Evolutionary conservation across 768 basidiomycete genomes (phyloP), one percentile per base, ranked within the genome.

Genomic region (Tylopilus subfusipes): DNA sequence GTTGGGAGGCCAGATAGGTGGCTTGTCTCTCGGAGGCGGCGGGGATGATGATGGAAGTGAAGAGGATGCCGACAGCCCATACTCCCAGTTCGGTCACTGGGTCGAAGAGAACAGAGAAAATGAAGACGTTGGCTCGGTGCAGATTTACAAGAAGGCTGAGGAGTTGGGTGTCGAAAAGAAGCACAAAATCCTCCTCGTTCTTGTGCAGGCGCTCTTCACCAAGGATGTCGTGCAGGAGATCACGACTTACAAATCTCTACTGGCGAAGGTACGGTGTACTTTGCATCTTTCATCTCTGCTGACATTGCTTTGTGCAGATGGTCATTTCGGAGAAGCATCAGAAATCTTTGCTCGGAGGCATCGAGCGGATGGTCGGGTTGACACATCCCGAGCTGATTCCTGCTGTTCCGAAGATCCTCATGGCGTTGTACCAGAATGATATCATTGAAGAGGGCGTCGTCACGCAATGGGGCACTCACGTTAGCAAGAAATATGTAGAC

Each of bases 401-500:
- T 4, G 63, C 77, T 5, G 83, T 97, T 12, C 93, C 95, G 18
- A 96, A 96, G 71, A 84, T 97, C 60, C 79, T 99, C 56, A 98
- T 98, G 95, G 82, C 73, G 13, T 82, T 97, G 63, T 99, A 98
- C 71, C 94, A 98, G 71, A 81, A 76, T 38, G 97, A 98, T 62
- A 76, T 98, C 18, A 75, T 99, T 49, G 94, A 98, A 8, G 97
- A 99, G 69, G 93, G 92, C 24, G 80, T 96, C 7, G 77, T 95
- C 47, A 84, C 78, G 11, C 85, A 94, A 58, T 98, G 94, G 96
- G 94, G 94, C 10, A 96, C 92, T 5, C 94, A 96, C 63, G 92
- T 94, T 68, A 91, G 88, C 74, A 96, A 90, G 80, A 97, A 98
- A 76, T 96, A 93, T 67, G 90, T 94, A 42, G 91, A 96, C 73